Percentiles rank a stretch among this genome's conserved stretches.
These are phyloP conservation scores for Aspergillus fischeri DNA, from an alignment of 2,329 filamentous ascomycete species.

Conservation along the genomic window DNA sequence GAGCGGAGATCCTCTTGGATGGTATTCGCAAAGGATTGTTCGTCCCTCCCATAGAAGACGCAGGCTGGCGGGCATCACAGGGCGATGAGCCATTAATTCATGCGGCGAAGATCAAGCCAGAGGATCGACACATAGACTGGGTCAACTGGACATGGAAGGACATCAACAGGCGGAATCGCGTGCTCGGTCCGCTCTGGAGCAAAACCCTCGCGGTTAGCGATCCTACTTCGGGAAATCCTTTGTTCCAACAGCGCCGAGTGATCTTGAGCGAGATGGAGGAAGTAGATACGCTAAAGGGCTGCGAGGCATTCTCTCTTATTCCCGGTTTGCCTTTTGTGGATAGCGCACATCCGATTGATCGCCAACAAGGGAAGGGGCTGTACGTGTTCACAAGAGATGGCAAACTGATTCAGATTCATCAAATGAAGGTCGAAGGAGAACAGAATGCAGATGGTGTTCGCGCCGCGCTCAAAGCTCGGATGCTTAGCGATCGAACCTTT, in stretches of 20 bases:
- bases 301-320: conserved; percentile 23
- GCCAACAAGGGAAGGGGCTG: conserved; percentile 25
- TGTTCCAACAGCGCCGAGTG: conserved; percentile 30
- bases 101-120: conserved; percentile 69
- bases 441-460: conserved; percentile 31
- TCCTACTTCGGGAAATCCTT: conserved; percentile 10
- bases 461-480: conserved; percentile 38
- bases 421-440: conserved; percentile 40
- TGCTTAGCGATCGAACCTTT: conserved; percentile 31
- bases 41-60: conserved; percentile 53
- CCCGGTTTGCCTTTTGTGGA: conserved; percentile 37
- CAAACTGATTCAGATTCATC: conserved; percentile 32
- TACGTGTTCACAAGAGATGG: conserved; percentile 37
- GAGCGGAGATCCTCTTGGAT: conserved; percentile 66
- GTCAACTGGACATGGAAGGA: conserved; percentile 49
- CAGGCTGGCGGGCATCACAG: conserved; percentile 23
- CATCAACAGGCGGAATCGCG: conserved; percentile 54
- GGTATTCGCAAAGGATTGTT: conserved; percentile 62
- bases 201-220: conserved; percentile 26
- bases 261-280: conserved; percentile 37
- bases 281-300: conserved; percentile 22
- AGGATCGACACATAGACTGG: conserved; percentile 63
- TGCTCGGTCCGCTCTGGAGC: conserved; percentile 66
- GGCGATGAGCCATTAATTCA: conserved; percentile 38
- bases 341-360: conserved; percentile 20